phyloP scores from a whole-genome alignment of 352 stramenopile species.

The Pythium graminicola region DNA sequence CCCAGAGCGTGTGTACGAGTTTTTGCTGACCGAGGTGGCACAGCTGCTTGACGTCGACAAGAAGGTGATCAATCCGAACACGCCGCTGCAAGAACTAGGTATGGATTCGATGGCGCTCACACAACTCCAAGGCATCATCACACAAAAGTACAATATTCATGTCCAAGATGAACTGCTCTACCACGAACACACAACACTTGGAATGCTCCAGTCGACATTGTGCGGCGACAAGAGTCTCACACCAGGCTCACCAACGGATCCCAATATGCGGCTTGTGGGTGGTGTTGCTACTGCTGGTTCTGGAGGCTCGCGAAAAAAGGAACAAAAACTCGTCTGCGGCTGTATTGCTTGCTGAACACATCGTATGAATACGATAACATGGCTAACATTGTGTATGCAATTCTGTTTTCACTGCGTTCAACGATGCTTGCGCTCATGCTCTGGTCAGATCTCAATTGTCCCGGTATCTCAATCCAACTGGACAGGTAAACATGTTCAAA shows the following conservation, averaged over 20 bases:
- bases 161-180: slow-evolving; percentile 93
- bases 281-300: background rate
- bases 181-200: slow-evolving; percentile 78
- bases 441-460: background rate
- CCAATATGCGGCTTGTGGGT: slow-evolving; percentile 24
- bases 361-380: background rate
- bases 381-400: slow-evolving; percentile 7
- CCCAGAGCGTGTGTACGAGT: slow-evolving; percentile 45
- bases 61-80: slow-evolving; percentile 38
- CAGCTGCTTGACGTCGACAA: slow-evolving; percentile 50
- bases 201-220: slow-evolving; percentile 69
- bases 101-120: slow-evolving; percentile 94
- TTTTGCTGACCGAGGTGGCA: slow-evolving; percentile 54
- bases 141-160: slow-evolving; percentile 83
- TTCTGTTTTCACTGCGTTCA: background rate
- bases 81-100: slow-evolving; percentile 63
- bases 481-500: background rate
- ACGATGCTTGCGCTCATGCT: background rate
- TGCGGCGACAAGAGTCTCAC: slow-evolving; percentile 33
- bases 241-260: slow-evolving; percentile 11
- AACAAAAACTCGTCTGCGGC: slow-evolving; percentile 56
- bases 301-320: slow-evolving; percentile 19
- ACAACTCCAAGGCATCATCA: slow-evolving; percentile 93
- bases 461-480: background rate
- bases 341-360: slow-evolving; percentile 60